Percentiles rank a stretch among this genome's conserved stretches.
phyloP scores from a whole-genome alignment of 805 yeast species.

The Yamadazyma akitaensis region DNA sequence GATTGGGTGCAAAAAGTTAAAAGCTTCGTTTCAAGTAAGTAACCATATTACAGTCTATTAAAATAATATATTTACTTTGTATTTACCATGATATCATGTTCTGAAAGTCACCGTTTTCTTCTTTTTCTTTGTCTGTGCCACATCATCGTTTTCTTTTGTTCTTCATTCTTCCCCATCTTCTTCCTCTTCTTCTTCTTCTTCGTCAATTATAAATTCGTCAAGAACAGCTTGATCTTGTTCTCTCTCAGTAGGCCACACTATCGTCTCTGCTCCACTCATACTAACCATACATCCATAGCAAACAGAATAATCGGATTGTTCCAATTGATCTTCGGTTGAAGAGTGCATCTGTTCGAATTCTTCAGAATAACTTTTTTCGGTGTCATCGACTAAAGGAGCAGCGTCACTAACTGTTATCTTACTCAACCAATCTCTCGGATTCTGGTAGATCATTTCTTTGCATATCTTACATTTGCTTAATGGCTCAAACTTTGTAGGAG shows the following conservation, averaged over 20 bases:
- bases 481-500: conserved; percentile 32
- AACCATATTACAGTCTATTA: too few relatives aligned
- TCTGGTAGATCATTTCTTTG: conserved; percentile 47
- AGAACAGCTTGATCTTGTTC: conserved; percentile 29
- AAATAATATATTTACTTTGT: too few relatives aligned
- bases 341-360: conserved; percentile 11
- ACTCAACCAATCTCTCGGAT: conserved; percentile 64
- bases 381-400: conserved; percentile 43
- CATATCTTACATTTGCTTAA: conserved; percentile 52
- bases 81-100: too few relatives aligned
- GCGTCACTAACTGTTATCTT: conserved; percentile 62
- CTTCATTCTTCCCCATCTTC: too few relatives aligned
- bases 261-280: conserved; percentile 38
- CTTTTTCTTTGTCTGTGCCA: too few relatives aligned
- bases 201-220: conserved; percentile 47
- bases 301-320: conserved; percentile 19
- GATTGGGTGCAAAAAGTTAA: conserved; percentile 6
- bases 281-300: conserved; percentile 80
- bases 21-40: too few relatives aligned
- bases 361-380: conserved; percentile 32
- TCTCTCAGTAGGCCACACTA: conserved; percentile 30
- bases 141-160: too few relatives aligned
- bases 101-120: conserved; percentile 3
- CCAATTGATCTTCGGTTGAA: conserved; percentile 3
- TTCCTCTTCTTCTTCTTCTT: too few relatives aligned